Evolutionary conservation across 1,139 yeast genomes (phyloP).

Genomic region (Meyerozyma smithsonii): DNA sequence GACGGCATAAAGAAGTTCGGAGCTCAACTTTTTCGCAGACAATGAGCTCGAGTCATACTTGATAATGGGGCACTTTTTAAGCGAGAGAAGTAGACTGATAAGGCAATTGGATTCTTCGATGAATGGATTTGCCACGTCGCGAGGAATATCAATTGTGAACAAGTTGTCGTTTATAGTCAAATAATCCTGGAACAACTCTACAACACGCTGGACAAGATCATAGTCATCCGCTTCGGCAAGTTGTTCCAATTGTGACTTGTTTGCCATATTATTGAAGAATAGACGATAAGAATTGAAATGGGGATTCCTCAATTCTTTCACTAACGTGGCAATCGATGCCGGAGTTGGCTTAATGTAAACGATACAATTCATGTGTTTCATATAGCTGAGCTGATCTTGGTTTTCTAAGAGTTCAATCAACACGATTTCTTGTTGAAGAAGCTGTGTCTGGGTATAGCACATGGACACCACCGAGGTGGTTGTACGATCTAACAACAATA

Average conservation of each 20-base stretch:
- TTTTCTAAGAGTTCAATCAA: slow-evolving; percentile 70
- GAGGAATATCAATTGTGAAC: slow-evolving; percentile 38
- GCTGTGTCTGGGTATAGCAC: slow-evolving; percentile 81
- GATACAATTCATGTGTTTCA: slow-evolving; percentile 82
- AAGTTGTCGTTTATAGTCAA: slow-evolving; percentile 67
- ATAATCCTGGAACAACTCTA: slow-evolving; percentile 84
- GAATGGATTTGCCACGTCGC: slow-evolving; percentile 9
- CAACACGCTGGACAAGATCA: slow-evolving; percentile 70
- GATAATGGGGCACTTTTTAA: slow-evolving; percentile 73
- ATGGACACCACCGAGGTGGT: slow-evolving; percentile 84
- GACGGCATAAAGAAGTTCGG: slow-evolving; percentile 59
- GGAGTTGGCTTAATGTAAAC: slow-evolving; percentile 73
- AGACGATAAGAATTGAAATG: slow-evolving; percentile 74
- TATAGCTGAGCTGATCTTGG: slow-evolving; percentile 52
- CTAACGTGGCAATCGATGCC: slow-evolving; percentile 55
- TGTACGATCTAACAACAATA: slow-evolving; percentile 68
- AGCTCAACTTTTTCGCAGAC: slow-evolving; percentile 59
- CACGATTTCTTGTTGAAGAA: slow-evolving; percentile 76
- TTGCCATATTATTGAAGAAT: slow-evolving; percentile 69
- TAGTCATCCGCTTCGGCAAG: slow-evolving; percentile 87
- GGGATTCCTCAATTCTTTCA: slow-evolving; percentile 69
- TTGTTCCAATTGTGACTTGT: slow-evolving; percentile 74
- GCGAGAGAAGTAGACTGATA: slow-evolving; percentile 62
- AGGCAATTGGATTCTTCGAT: slow-evolving; percentile 53
- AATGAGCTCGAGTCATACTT: slow-evolving; percentile 70